Evolutionary conservation across 352 stramenopile species (phyloP).

Genomic region (Peronospora farinosa): DNA sequence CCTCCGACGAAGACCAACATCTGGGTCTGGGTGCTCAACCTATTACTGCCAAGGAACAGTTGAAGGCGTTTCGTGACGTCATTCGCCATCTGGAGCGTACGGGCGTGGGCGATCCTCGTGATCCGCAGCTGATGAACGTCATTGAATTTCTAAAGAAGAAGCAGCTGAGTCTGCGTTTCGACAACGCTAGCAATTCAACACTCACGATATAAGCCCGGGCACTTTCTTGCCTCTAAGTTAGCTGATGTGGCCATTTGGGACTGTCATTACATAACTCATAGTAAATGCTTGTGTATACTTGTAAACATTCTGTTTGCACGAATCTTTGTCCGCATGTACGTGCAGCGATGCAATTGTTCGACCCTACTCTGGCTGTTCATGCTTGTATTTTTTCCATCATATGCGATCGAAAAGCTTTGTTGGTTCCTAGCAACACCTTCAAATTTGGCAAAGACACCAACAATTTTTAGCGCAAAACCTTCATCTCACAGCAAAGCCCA

Average conservation of each 20-base stretch:
- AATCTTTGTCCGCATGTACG: neutral
- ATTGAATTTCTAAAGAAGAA: slow-evolving; percentile 87
- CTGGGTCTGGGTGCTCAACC: slow-evolving; percentile 27
- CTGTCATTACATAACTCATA: slow-evolving; percentile 9
- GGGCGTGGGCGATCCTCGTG: slow-evolving; percentile 50
- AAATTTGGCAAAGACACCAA: no score
- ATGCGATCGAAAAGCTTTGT: no score
- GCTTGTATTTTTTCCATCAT: no score
- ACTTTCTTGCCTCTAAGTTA: neutral
- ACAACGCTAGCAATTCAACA: slow-evolving; percentile 77
- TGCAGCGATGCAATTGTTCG: no score
- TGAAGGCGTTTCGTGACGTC: slow-evolving; percentile 82
- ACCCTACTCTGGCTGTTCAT: no score
- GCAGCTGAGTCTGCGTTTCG: slow-evolving; percentile 78
- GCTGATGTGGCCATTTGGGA: neutral
- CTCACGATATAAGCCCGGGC: slow-evolving; percentile 62
- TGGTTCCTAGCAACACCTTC: neutral
- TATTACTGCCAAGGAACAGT: slow-evolving; percentile 66
- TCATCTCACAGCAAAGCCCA: no score
- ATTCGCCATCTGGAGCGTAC: slow-evolving; percentile 82
- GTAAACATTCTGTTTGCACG: slow-evolving; percentile 2
- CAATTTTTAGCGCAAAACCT: no score
- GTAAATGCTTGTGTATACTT: slow-evolving; percentile 7
- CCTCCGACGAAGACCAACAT: slow-evolving; percentile 33
- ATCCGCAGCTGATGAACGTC: slow-evolving; percentile 67